These are phyloP conservation scores for Mrakia frigida DNA, from an alignment of 768 basidiomycete genomes.

Conservation along the genomic window DNA sequence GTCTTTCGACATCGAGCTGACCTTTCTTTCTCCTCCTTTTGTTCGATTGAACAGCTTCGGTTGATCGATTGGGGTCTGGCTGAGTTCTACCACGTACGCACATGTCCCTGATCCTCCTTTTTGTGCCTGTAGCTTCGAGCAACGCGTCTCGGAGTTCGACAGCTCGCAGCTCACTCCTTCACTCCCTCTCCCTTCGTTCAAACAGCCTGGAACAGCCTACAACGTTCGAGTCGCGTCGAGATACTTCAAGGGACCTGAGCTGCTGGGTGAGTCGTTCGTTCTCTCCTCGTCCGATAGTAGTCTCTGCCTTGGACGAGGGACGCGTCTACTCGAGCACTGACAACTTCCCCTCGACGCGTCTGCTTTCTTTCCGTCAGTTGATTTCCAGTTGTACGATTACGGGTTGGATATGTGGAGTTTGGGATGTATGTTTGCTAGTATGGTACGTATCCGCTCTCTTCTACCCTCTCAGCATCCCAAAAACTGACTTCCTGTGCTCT, in stretches of 20 bases:
- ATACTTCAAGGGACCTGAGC: conserved; percentile 96
- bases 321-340: not conserved
- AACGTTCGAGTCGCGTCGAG: conserved; percentile 95
- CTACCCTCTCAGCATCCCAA: not conserved
- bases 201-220: conserved; percentile 79
- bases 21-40: not conserved
- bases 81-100: conserved; percentile 70
- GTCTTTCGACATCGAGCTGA: no score
- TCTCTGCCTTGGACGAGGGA: not conserved
- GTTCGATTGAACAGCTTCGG: conserved; percentile 57
- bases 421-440: conserved; percentile 97
- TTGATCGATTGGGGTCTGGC: conserved; percentile 99
- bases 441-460: conserved; percentile 49
- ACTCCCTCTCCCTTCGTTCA: not conserved
- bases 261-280: conserved; percentile 43
- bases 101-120: not conserved
- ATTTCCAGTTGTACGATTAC: conserved; percentile 98
- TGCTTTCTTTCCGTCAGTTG: conserved; percentile 50
- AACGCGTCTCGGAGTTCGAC: no score
- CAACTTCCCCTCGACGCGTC: not conserved
- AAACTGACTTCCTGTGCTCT: not conserved
- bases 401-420: conserved; percentile 98
- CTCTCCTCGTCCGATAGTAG: not conserved
- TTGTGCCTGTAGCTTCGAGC: no score
- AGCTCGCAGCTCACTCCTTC: not conserved